Conservation (phyloP, 441 rosid genomes). For the Adansonia rubrostipa region DNA sequence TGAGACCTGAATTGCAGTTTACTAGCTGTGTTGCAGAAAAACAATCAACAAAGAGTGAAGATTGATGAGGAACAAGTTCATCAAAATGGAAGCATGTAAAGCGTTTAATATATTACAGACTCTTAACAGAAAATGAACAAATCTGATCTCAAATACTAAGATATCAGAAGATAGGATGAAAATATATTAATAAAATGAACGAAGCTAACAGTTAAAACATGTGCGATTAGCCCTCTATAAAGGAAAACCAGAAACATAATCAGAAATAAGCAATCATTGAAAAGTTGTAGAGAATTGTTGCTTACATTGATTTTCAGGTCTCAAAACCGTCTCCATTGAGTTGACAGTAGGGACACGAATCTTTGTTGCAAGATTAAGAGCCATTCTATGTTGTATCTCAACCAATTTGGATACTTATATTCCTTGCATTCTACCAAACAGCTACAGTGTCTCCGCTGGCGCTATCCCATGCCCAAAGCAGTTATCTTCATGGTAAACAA, state of each 20-base stretch:
- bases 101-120: neutral
- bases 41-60: neutral
- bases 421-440: neutral
- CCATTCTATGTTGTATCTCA: conserved; percentile 38
- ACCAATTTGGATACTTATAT: neutral
- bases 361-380: conserved; percentile 46
- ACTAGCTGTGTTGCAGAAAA: conserved; percentile 37
- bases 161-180: neutral
- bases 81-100: neutral
- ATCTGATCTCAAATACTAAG: neutral
- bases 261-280: neutral
- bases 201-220: neutral
- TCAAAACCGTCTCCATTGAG: conserved; percentile 29
- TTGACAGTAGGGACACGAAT: conserved; percentile 32
- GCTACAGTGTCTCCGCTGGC: neutral
- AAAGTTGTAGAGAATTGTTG: neutral
- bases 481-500: neutral
- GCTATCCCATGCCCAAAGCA: neutral
- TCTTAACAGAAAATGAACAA: neutral
- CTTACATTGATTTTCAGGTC: conserved; percentile 37
- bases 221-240: neutral
- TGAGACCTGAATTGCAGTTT: conserved; percentile 40
- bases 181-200: neutral
- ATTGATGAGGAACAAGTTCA: conserved; percentile 9
- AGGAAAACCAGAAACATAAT: neutral